Percentiles rank a stretch among this genome's conserved stretches.
These are phyloP conservation scores for Zymoseptoria crescenta DNA, from an alignment of 2,329 filamentous ascomycete genomes.

Conservation along the genomic window DNA sequence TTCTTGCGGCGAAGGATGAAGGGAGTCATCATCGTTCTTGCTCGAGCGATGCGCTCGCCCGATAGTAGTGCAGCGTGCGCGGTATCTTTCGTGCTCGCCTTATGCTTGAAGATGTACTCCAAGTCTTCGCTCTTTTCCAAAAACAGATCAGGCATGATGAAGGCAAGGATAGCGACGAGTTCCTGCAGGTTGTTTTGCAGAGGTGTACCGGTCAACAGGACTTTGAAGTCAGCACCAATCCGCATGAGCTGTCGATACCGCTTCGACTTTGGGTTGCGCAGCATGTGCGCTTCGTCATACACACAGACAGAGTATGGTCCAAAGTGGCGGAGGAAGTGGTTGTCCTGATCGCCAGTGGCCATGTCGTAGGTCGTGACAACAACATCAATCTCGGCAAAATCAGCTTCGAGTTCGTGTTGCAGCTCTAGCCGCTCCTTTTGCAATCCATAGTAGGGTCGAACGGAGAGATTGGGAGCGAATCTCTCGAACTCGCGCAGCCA, in stretches of 20 bases:
- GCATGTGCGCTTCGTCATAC: constrained; percentile 88
- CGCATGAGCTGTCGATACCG: constrained; percentile 71
- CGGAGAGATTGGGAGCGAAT: constrained; percentile 70
- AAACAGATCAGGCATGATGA: constrained; percentile 85
- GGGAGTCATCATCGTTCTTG: constrained; percentile 84
- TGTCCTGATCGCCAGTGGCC: constrained; percentile 52
- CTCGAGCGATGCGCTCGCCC: constrained; percentile 74
- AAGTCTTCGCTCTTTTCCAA: constrained; percentile 67
- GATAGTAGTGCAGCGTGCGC: constrained; percentile 75
- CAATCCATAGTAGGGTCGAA: constrained; percentile 65
- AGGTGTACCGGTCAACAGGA: constrained; percentile 84
- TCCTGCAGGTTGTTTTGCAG: constrained; percentile 93
- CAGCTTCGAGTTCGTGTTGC: constrained; percentile 57
- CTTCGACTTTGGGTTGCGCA: constrained; percentile 81
- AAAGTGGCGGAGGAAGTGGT: constrained; percentile 53
- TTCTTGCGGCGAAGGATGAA: constrained; percentile 94
- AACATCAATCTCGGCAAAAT: constrained; percentile 58
- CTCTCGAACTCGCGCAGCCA: constrained; percentile 85
- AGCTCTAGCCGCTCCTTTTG: constrained; percentile 61
- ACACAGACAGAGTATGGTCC: constrained; percentile 53
- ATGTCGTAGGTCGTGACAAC: constrained; percentile 67
- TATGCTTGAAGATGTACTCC: constrained; percentile 83
- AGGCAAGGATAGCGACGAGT: constrained; percentile 81
- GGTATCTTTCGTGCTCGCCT: constrained; percentile 72
- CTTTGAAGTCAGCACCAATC: constrained; percentile 72